Evolutionary conservation across 164 flowering plant genomes (phyloP).

Genomic region (Macadamia integrifolia): DNA sequence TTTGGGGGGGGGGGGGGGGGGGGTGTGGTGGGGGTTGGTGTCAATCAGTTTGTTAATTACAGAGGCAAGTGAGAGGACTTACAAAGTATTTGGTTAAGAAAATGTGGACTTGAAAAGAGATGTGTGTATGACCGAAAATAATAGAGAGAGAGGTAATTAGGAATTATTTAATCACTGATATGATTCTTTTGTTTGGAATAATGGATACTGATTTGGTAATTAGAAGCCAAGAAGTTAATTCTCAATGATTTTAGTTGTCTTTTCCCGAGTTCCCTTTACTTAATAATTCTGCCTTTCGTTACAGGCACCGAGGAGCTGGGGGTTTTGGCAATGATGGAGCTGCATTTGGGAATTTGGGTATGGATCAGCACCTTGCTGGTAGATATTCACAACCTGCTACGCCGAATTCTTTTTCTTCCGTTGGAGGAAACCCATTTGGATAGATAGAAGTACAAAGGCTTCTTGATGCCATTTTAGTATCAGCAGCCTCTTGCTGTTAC

Average conservation of each 20-base stretch:
- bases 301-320: conserved; percentile 23
- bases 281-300: neutral
- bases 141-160: no score
- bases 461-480: conserved; percentile 7
- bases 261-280: neutral
- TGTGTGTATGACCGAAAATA: no score
- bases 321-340: conserved; percentile 19
- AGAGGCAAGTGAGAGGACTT: no score
- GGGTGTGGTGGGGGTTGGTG: no score
- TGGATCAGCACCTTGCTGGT: conserved; percentile 9
- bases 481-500: conserved; percentile 11
- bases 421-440: conserved; percentile 74
- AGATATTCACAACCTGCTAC: conserved; percentile 18
- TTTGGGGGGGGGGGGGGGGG: no score
- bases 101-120: no score
- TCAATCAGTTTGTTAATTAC: no score
- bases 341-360: conserved; percentile 7
- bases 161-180: no score
- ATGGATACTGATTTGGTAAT: neutral
- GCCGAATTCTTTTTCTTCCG: conserved; percentile 35
- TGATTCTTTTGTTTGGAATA: neutral
- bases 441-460: conserved; percentile 17
- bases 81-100: no score
- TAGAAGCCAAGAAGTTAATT: neutral
- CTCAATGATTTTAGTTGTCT: no score